phyloP scores from a whole-genome alignment of 2,329 filamentous ascomycete species.

The Alternaria brassicicola region DNA sequence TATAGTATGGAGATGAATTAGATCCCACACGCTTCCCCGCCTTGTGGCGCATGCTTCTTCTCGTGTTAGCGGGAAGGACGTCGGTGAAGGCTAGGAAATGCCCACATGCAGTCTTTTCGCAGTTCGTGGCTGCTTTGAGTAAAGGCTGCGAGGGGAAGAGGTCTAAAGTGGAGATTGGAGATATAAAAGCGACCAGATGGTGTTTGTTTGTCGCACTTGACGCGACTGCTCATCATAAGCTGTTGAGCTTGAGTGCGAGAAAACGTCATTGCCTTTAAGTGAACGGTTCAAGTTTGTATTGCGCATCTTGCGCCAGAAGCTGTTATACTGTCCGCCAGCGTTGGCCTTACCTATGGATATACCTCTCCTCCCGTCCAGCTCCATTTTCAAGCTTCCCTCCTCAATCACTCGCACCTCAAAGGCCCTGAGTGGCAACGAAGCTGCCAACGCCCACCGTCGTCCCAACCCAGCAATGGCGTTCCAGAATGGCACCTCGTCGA shows the following conservation, averaged over 20 bases:
- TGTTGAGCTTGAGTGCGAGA: background rate
- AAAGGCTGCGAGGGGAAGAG: background rate
- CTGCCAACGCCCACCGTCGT: background rate
- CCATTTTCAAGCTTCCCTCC: background rate
- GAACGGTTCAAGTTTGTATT: background rate
- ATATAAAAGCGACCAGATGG: background rate
- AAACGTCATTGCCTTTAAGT: background rate
- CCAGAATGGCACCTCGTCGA: constrained; percentile 44
- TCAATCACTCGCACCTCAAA: background rate
- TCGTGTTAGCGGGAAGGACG: background rate
- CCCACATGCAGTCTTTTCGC: constrained; percentile 10
- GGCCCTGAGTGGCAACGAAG: background rate
- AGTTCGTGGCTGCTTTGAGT: constrained; percentile 17
- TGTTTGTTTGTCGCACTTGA: background rate
- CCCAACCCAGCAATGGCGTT: constrained; percentile 26
- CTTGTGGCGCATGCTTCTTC: background rate
- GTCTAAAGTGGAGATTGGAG: background rate
- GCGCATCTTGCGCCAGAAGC: background rate
- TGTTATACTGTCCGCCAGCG: background rate
- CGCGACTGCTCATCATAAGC: background rate
- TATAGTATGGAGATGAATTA: background rate
- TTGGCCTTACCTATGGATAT: background rate
- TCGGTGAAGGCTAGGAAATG: background rate
- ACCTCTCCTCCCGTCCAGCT: background rate
- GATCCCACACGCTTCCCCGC: background rate